Percentiles rank a stretch among this genome's conserved stretches.
phyloP scores from a whole-genome alignment of 75 land plant species.

The Isoetes taiwanensis region DNA sequence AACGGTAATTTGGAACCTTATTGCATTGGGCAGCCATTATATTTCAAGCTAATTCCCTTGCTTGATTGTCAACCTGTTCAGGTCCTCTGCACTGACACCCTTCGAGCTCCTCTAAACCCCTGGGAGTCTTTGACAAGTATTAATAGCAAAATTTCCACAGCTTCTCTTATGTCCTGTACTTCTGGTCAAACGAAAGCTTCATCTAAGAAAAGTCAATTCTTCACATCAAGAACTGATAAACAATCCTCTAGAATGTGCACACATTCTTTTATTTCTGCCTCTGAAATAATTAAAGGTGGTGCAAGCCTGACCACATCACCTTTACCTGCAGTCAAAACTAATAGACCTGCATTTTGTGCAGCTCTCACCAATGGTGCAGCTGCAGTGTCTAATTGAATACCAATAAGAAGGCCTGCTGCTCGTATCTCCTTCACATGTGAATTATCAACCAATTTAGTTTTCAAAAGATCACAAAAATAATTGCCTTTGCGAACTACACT shows the following conservation, averaged over 20 bases:
- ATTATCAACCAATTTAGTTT: conserved; percentile 33
- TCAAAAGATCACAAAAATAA: conserved; percentile 34
- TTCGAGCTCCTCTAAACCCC: too few species aligned
- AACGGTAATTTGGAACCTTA: too few species aligned
- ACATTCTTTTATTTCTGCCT: conserved; percentile 46
- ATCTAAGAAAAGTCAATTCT: too few species aligned
- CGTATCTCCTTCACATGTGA: conserved; percentile 70
- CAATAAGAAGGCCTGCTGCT: conserved; percentile 69
- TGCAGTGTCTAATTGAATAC: conserved; percentile 64
- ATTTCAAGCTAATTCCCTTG: too few species aligned
- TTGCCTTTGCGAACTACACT: conserved; percentile 55
- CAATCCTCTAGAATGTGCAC: conserved; percentile 36
- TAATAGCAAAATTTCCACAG: too few species aligned
- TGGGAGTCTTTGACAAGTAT: too few species aligned
- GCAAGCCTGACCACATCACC: conserved; percentile 75
- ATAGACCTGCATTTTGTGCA: conserved; percentile 48
- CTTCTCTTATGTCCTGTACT: too few species aligned
- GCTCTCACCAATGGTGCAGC: conserved; percentile 58
- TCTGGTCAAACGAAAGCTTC: too few species aligned
- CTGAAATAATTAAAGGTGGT: conserved; percentile 71
- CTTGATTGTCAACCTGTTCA: too few species aligned
- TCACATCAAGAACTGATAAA: conserved; percentile 36
- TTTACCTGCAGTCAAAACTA: conserved; percentile 69
- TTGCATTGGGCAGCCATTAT: too few species aligned
- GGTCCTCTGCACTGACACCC: too few species aligned